phyloP scores from a whole-genome alignment of 169 alveolate genomes.

The Fabrea salina region DNA sequence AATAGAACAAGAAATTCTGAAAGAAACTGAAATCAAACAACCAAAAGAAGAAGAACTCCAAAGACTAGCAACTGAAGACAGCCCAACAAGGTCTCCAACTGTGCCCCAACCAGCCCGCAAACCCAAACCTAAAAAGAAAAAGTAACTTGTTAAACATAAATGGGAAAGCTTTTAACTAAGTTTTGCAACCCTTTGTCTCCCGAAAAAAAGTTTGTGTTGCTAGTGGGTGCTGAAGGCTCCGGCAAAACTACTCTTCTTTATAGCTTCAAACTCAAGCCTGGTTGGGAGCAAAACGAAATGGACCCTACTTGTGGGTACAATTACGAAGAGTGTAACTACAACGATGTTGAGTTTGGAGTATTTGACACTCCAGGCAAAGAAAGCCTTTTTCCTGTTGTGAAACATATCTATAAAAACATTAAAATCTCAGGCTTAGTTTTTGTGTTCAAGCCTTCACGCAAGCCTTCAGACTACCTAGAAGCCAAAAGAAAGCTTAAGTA shows the following conservation, averaged over 20 bases:
- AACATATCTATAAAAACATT: not conserved
- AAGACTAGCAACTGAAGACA: too few relatives aligned
- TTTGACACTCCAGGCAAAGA: conserved; percentile 28
- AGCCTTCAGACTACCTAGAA: not conserved
- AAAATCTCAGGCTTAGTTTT: not conserved
- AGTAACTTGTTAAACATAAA: not conserved
- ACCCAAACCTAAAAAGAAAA: too few relatives aligned
- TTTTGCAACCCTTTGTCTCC: not conserved
- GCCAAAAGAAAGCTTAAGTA: conserved; percentile 4
- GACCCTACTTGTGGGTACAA: not conserved
- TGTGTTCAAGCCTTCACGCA: not conserved
- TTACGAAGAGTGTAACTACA: conserved; percentile 2
- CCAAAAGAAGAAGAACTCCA: too few relatives aligned
- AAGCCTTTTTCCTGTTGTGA: conserved; percentile 1
- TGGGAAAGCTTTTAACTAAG: not conserved
- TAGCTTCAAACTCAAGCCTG: conserved; percentile 9
- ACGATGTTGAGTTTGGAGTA: not conserved
- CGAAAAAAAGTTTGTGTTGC: not conserved
- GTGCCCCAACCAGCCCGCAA: too few relatives aligned
- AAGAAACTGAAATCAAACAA: too few relatives aligned
- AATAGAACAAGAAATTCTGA: too few relatives aligned
- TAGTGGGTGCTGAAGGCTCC: conserved; percentile 2
- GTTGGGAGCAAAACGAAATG: conserved; percentile 4
- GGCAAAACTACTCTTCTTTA: conserved; percentile 18
- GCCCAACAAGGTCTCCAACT: too few relatives aligned